A percentile compares a stretch with the other conserved stretches of the same genome.
These are phyloP conservation scores for Monosporozyma yasuniensis DNA, from an alignment of 805 yeast species.

Conservation along the genomic window DNA sequence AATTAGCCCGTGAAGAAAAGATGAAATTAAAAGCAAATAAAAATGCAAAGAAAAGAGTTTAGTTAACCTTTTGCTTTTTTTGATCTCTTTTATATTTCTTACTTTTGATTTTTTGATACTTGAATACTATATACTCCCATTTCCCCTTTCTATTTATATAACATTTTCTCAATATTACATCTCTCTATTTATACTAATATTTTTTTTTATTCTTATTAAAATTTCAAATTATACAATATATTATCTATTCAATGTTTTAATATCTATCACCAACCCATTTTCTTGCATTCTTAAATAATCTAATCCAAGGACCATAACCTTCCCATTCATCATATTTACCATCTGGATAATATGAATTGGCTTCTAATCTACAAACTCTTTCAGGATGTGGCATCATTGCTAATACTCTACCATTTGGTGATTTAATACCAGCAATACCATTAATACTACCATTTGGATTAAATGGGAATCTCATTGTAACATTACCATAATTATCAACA, in stretches of 20 bases:
- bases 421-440: constrained; percentile 86
- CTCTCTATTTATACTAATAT: no score
- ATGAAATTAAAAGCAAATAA: constrained; percentile 49
- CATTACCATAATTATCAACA: constrained; percentile 84
- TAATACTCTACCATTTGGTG: constrained; percentile 87
- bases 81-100: background rate
- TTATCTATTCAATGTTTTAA: background rate
- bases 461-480: constrained; percentile 77
- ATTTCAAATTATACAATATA: no score
- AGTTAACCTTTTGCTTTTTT: background rate
- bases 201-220: no score
- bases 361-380: constrained; percentile 77
- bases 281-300: constrained; percentile 86
- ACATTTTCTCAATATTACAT: no score
- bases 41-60: constrained; percentile 27
- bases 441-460: constrained; percentile 95
- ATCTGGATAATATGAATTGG: constrained; percentile 85
- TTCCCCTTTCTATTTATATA: no score
- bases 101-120: no score
- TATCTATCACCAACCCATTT: constrained; percentile 66
- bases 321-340: constrained; percentile 56
- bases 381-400: constrained; percentile 99
- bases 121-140: no score
- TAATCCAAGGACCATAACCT: constrained; percentile 90
- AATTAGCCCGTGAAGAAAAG: constrained; percentile 59